A percentile compares a stretch with the other conserved stretches of the same genome.
Evolutionary conservation across 345 rosid species (phyloP).

Genomic region (Noccaea caerulescens): DNA sequence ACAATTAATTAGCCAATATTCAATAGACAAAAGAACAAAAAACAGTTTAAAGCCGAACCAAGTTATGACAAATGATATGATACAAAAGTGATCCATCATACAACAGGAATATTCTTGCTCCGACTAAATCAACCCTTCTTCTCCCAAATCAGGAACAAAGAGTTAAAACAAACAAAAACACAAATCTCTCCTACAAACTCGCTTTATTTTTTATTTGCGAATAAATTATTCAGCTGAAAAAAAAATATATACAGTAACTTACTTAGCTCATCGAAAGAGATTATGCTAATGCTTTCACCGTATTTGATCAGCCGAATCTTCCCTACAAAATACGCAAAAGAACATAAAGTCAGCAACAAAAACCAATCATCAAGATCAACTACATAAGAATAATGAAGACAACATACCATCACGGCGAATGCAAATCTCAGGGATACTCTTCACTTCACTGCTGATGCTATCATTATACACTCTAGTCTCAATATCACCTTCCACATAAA

Average conservation of each 20-base stretch:
- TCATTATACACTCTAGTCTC: conserved; percentile 94
- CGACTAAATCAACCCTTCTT: conserved; percentile 63
- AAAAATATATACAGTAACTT: conserved; percentile 44
- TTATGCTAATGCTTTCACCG: conserved; percentile 62
- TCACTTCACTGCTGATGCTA: conserved; percentile 77
- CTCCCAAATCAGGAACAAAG: conserved; percentile 51
- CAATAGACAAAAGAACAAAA: too few species aligned
- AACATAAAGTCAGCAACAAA: background rate
- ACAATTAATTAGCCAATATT: too few species aligned
- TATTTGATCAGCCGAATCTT: conserved; percentile 65
- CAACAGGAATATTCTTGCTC: conserved; percentile 32
- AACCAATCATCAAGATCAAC: background rate
- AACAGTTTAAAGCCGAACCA: too few species aligned
- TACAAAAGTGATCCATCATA: too few species aligned
- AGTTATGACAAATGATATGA: too few species aligned
- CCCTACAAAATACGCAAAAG: conserved; percentile 50
- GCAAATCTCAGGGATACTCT: conserved; percentile 86
- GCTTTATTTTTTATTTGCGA: too few species aligned
- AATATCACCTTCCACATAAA: conserved; percentile 94
- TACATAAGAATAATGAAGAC: background rate
- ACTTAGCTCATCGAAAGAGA: conserved; percentile 80
- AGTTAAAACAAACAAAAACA: background rate
- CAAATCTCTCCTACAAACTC: too few species aligned
- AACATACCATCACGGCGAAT: conserved; percentile 78
- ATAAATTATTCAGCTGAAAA: too few species aligned